Percentiles rank a stretch among this genome's conserved stretches.
phyloP scores from a whole-genome alignment of 1,139 yeast species.

The Geotrichum restrictum region DNA sequence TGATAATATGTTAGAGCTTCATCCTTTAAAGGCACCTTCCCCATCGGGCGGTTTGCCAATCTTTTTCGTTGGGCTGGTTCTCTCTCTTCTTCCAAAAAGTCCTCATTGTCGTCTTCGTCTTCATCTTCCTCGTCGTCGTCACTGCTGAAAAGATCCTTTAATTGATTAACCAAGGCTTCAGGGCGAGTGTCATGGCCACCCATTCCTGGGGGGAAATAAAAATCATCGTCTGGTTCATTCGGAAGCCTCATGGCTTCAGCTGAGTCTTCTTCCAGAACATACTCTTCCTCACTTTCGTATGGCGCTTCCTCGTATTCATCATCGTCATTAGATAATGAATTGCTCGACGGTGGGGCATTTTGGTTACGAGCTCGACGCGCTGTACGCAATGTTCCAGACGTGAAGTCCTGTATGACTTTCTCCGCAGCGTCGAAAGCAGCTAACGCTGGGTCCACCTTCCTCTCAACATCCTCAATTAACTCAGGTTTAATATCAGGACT shows the following conservation, averaged over 20 bases:
- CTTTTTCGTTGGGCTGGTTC: not conserved
- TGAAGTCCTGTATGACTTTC: not conserved
- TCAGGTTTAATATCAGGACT: not conserved
- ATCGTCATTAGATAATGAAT: not conserved
- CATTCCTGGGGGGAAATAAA: conserved; percentile 4
- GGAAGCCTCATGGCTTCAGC: not conserved
- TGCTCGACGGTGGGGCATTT: not conserved
- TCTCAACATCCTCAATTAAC: not conserved
- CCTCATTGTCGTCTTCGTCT: conserved; percentile 33
- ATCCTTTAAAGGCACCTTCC: conserved; percentile 21
- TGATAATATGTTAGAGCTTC: conserved; percentile 15
- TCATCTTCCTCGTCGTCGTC: conserved; percentile 21
- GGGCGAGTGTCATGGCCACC: conserved; percentile 2
- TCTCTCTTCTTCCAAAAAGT: conserved; percentile 26
- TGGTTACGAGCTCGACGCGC: not conserved
- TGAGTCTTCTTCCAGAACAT: not conserved
- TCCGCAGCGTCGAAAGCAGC: not conserved
- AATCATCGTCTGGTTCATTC: not conserved
- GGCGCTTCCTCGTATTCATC: not conserved
- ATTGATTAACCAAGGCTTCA: conserved; percentile 5
- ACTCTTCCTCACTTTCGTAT: not conserved
- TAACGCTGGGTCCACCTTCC: not conserved
- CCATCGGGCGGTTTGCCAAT: not conserved
- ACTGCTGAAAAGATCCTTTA: conserved; percentile 14
- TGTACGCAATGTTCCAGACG: not conserved